Evolutionary conservation across 306 rosid genomes (phyloP).

Genomic region (Medicago arabica): DNA sequence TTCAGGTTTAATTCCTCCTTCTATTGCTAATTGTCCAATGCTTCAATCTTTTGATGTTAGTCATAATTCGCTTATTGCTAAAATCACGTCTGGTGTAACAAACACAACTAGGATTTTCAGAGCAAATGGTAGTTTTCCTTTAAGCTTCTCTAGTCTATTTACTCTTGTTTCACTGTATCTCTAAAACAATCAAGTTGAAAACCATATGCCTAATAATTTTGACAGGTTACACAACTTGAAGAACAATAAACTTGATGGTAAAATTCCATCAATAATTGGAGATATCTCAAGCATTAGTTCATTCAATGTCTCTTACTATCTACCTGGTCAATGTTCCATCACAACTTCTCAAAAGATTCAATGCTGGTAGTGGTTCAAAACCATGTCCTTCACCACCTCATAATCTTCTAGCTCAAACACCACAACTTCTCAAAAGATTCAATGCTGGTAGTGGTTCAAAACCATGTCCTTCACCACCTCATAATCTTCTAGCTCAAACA

Average conservation of each 20-base stretch:
- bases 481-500: slow-evolving; percentile 67
- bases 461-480: too few species aligned
- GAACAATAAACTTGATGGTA: slow-evolving; percentile 69
- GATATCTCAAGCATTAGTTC: slow-evolving; percentile 65
- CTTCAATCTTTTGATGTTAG: too few species aligned
- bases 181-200: slow-evolving; percentile 54
- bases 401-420: slow-evolving; percentile 43
- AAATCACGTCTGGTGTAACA: too few species aligned
- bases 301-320: slow-evolving; percentile 75
- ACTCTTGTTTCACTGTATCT: slow-evolving; percentile 49
- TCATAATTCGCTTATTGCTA: too few species aligned
- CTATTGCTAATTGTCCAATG: too few species aligned
- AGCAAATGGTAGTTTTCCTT: slow-evolving; percentile 67
- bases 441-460: too few species aligned
- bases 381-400: slow-evolving; percentile 61
- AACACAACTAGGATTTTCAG: too few species aligned
- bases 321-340: slow-evolving; percentile 77
- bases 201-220: slow-evolving; percentile 56
- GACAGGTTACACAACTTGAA: slow-evolving; percentile 60
- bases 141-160: too few species aligned
- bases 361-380: slow-evolving; percentile 64
- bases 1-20: too few species aligned
- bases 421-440: too few species aligned
- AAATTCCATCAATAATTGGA: slow-evolving; percentile 77
- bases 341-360: slow-evolving; percentile 84